Evolutionary conservation across 1,139 yeast species (phyloP).

Genomic region (Suhomyces guaymorum): DNA sequence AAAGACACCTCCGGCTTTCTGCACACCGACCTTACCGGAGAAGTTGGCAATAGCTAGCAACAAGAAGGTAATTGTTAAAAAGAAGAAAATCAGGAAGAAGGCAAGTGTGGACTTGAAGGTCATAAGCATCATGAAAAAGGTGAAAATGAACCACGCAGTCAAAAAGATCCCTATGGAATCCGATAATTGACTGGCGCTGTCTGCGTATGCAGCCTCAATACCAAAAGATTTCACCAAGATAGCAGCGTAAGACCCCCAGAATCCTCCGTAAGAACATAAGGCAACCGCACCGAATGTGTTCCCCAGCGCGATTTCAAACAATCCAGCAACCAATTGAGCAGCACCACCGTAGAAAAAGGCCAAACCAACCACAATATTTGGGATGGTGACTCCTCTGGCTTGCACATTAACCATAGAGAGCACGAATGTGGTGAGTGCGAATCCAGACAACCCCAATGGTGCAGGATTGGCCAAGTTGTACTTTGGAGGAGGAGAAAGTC

Average conservation of each 20-base stretch:
- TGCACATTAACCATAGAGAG: slow-evolving; percentile 56
- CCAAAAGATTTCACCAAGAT: slow-evolving; percentile 74
- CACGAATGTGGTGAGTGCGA: slow-evolving; percentile 83
- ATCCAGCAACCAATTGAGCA: slow-evolving; percentile 71
- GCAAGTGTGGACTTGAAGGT: slow-evolving; percentile 81
- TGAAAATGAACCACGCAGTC: slow-evolving; percentile 79
- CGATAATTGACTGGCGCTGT: slow-evolving; percentile 32
- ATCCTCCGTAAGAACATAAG: slow-evolving; percentile 79
- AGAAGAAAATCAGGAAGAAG: slow-evolving; percentile 66
- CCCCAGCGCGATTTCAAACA: slow-evolving; percentile 73
- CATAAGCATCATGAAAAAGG: slow-evolving; percentile 63
- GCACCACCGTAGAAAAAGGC: slow-evolving; percentile 89
- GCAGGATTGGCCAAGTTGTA: slow-evolving; percentile 85
- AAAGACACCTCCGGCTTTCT: slow-evolving; percentile 76
- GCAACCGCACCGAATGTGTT: slow-evolving; percentile 93
- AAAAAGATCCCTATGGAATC: slow-evolving; percentile 72
- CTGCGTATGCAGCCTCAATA: slow-evolving; percentile 57
- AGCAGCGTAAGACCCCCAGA: slow-evolving; percentile 85
- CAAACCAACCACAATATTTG: slow-evolving; percentile 64
- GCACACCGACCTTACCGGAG: slow-evolving; percentile 30
- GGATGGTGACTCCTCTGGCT: slow-evolving; percentile 57
- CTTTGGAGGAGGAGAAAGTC: slow-evolving; percentile 61
- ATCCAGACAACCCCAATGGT: slow-evolving; percentile 81
- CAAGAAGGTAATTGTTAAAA: slow-evolving; percentile 66
- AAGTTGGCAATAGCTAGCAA: slow-evolving; percentile 63